Conservation (phyloP, 169 alveolate genomes). For the Eimeria acervulina region DNA sequence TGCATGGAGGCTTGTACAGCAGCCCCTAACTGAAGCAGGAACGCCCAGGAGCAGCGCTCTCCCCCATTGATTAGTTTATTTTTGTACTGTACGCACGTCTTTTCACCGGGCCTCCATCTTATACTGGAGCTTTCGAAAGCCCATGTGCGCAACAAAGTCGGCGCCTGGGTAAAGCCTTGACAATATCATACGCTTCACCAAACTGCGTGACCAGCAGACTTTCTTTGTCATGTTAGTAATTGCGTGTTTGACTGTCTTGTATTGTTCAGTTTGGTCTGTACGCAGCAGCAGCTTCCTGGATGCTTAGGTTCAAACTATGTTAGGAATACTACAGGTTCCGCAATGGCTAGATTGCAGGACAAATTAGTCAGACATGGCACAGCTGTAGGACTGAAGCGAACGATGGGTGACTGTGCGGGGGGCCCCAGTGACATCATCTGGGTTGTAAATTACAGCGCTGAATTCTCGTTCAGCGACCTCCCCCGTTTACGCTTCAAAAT, state of each 20-base stretch:
- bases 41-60: background rate
- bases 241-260: background rate
- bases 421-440: background rate
- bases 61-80: background rate
- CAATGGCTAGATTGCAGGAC: background rate
- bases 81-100: background rate
- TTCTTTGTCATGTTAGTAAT: background rate
- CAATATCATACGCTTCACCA: background rate
- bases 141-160: background rate
- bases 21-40: background rate
- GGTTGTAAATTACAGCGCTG: background rate
- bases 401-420: background rate
- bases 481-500: background rate
- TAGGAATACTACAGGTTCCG: background rate
- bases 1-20: background rate
- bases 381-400: background rate
- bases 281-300: background rate
- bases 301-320: background rate
- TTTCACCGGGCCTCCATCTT: background rate
- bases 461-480: background rate
- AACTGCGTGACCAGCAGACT: background rate
- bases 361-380: background rate
- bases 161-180: background rate
- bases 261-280: background rate
- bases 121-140: background rate